Evolutionary conservation across 345 rosid genomes (phyloP).

Genomic region (Zanthoxylum bungeanum): DNA sequence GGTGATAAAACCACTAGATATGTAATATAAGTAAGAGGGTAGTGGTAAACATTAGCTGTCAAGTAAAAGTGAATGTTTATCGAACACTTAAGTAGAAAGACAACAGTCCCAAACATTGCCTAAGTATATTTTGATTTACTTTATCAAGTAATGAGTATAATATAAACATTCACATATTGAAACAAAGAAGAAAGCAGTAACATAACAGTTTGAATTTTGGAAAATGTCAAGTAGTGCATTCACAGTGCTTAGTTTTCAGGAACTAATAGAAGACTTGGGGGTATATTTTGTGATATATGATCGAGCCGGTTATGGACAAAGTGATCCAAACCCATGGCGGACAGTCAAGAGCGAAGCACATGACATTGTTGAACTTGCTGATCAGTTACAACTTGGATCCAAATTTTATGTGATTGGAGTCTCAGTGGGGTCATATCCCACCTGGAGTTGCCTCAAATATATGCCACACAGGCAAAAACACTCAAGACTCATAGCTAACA

Average conservation of each 20-base stretch:
- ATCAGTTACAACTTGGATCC: slow-evolving; percentile 56
- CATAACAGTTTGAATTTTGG: neutral
- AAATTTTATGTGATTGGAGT: slow-evolving; percentile 76
- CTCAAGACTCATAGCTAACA: neutral
- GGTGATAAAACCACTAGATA: neutral
- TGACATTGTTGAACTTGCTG: slow-evolving; percentile 80
- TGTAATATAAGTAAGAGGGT: too few species aligned
- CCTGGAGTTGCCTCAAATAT: slow-evolving; percentile 82
- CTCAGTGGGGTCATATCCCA: slow-evolving; percentile 89
- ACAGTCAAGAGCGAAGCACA: slow-evolving; percentile 76
- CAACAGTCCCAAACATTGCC: too few species aligned
- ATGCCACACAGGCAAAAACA: slow-evolving; percentile 79
- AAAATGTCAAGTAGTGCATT: neutral
- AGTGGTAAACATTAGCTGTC: neutral
- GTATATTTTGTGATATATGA: slow-evolving; percentile 66
- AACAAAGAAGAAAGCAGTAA: neutral
- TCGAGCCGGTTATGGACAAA: slow-evolving; percentile 91
- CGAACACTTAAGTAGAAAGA: neutral
- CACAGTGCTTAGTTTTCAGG: slow-evolving; percentile 59
- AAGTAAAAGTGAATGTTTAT: neutral
- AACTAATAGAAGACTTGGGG: slow-evolving; percentile 57
- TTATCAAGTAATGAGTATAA: too few species aligned
- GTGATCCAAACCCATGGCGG: slow-evolving; percentile 67
- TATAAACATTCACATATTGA: neutral
- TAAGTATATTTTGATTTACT: too few species aligned